Evolutionary conservation across 1,284 basidiomycete genomes (phyloP), one percentile per base, ranked within the genome.

Genomic region (Fomitopsis schrenkii): DNA sequence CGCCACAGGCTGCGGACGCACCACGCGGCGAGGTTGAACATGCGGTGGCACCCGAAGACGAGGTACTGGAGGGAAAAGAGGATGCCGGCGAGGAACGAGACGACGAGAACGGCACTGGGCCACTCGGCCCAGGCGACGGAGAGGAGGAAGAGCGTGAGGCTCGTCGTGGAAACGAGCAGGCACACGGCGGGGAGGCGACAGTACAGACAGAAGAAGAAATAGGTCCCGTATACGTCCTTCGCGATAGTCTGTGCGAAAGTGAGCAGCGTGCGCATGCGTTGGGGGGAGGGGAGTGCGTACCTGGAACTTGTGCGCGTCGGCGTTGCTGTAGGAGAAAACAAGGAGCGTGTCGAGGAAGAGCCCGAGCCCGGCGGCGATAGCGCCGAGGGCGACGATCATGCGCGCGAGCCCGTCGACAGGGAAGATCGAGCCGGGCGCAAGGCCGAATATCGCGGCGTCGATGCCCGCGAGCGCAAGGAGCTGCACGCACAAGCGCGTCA

Each of bases 201-300:
- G 3, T 84, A 83, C 19, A 90, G 76, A 42, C 83, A 76, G 72
- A 90, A 90, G 74, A 88, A 90, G 61, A 87, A 76, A 70, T 85
- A 87, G 10, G 80, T 79, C 42, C 74, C 76, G 66, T 84, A 85
- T 17, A 90, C 66, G 68, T 89, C 88, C 10, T 70, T 71, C 0
- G 87, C 83, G 53, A 82, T 77, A 33, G 59, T 70, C 84, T 87
- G 68, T 14, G 55, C 19, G 9, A 14, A 40, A n/a, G 15, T 45
- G 41, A 9, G 46, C n/a, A 5, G 36, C 5, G 14, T 6, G 33
- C 50, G 59, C 41, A 52, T 19, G 59, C 40, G 35, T 28, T 36
- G 15, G 22, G 15, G 22, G 38, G 41, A 35, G 35, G 10, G 5
- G 22, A 71, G 22, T 22, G 22, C 78, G 41, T 61, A 86, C 86